Base-by-base conservation (phyloP, 78 protist genomes). In the Capsaspora owczarzaki region DNA sequence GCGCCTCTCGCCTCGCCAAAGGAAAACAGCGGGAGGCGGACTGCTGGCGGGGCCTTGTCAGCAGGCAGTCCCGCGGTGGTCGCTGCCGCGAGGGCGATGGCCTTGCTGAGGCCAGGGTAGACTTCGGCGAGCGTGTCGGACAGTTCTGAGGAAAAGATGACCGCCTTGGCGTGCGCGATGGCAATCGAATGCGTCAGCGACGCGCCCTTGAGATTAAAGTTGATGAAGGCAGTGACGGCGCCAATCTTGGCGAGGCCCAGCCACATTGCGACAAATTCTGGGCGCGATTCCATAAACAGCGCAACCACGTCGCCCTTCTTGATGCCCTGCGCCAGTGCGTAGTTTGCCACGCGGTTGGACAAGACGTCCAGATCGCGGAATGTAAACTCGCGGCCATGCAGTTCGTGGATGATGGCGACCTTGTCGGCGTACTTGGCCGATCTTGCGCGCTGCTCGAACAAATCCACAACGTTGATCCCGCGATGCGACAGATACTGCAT, bases 211-310 rank as follows among this genome's bases (percentile, higher is more conserved):
- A 82, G 1, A 25, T 75, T 46, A 33, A 0, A 22, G 51, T 74
- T 75, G 79, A 86, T 35, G 38, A 86, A 66, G 29, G 86, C 71
- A 47, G 42, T 22, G 23, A 38, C n/a, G 37, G 56, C 69, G 27
- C 84, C 83, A 35, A 33, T 25, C 61, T 87, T 82, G 63, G 86
- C 72, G 10, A 87, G 25, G 4, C 84, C 90, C 3, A 87, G 72
- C 82, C 83, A 87, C 35, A 29, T 0, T 12, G 78, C 38, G 20
- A 82, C 8, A 61, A 68, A 78, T 20, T 44, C 51, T 31, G 69
- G 66, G 60, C 53, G 42, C 20, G 68, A 41, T 8, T 38, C 41
- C 42, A 5, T 35, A 25, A 53, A 38, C 23, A 75, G 42, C 37
- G 68, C 79, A n/a, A 51, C 66, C 2, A 51, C 44, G 4, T 27